These are phyloP conservation scores for Lagerstroemia speciosa DNA, from an alignment of 345 rosid genomes.

Conservation along the genomic window DNA sequence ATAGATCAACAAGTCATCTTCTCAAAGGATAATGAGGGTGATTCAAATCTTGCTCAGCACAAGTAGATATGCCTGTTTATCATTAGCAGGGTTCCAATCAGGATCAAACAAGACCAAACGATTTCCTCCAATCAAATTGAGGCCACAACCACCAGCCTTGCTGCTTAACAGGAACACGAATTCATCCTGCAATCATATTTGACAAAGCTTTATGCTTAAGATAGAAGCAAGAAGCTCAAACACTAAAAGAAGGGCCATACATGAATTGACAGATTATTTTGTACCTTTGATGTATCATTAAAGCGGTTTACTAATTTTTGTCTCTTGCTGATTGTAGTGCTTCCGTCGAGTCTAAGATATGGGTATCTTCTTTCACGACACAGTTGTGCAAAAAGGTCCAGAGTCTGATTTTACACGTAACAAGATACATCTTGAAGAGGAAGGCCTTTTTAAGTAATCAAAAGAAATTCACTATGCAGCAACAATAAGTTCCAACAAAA, in stretches of 20 bases:
- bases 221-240: not conserved
- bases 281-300: conserved; percentile 81
- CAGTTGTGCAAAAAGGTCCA: conserved; percentile 93
- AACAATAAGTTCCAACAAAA: not conserved
- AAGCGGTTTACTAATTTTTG: conserved; percentile 85
- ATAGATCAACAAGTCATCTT: conserved; percentile 14
- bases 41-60: not conserved
- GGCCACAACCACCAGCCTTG: conserved; percentile 99
- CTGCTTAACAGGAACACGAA: conserved; percentile 96
- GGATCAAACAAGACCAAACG: conserved; percentile 96
- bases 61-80: conserved; percentile 67
- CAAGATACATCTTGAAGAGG: conserved; percentile 9
- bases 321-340: conserved; percentile 90
- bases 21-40: conserved; percentile 9
- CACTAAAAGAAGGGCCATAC: not conserved
- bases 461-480: not conserved
- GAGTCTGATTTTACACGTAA: conserved; percentile 43
- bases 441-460: not conserved
- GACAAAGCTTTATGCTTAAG: not conserved
- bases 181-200: conserved; percentile 58
- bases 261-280: not conserved
- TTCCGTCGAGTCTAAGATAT: conserved; percentile 82
- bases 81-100: conserved; percentile 99
- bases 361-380: conserved; percentile 99
- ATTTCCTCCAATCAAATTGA: conserved; percentile 89